These are phyloP conservation scores for Gigaspora rosea DNA, from an alignment of 192 early-diverging fungal genomes.

Conservation along the genomic window DNA sequence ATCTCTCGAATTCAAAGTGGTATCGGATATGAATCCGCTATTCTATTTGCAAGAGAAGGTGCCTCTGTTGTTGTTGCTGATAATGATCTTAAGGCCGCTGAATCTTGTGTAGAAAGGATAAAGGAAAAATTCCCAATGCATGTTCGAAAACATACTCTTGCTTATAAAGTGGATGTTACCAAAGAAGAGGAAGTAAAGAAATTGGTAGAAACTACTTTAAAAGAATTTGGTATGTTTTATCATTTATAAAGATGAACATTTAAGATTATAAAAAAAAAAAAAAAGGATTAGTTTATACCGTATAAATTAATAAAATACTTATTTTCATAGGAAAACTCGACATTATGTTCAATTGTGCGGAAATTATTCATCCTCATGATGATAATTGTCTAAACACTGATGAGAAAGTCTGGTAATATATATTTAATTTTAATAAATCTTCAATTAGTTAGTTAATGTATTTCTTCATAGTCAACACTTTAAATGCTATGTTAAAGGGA, in stretches of 20 bases:
- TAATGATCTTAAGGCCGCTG: too few relatives aligned
- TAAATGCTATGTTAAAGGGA: constrained; percentile 49
- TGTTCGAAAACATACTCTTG: too few relatives aligned
- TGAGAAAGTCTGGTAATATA: constrained; percentile 74
- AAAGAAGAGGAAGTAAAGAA: constrained; percentile 72
- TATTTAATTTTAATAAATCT: too few relatives aligned
- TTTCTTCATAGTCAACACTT: background rate
- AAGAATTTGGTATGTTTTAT: constrained; percentile 60
- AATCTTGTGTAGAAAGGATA: too few relatives aligned
- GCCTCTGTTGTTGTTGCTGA: too few relatives aligned
- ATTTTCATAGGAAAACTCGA: constrained; percentile 64
- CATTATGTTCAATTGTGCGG: constrained; percentile 87
- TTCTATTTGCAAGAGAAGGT: too few relatives aligned
- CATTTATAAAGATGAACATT: background rate
- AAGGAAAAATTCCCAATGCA: too few relatives aligned
- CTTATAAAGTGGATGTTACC: constrained; percentile 55
- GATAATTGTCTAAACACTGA: constrained; percentile 77
- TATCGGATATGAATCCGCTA: too few relatives aligned
- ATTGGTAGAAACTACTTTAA: constrained; percentile 65
- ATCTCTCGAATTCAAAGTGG: too few relatives aligned
- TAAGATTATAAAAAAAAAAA: background rate
- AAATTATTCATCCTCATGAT: constrained; percentile 81
- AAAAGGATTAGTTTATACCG: background rate
- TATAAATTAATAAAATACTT: too few relatives aligned
- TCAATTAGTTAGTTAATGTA: background rate